Conservation (phyloP, 2,329 filamentous ascomycete species). For the Hirsutella minnesotensis region DNA sequence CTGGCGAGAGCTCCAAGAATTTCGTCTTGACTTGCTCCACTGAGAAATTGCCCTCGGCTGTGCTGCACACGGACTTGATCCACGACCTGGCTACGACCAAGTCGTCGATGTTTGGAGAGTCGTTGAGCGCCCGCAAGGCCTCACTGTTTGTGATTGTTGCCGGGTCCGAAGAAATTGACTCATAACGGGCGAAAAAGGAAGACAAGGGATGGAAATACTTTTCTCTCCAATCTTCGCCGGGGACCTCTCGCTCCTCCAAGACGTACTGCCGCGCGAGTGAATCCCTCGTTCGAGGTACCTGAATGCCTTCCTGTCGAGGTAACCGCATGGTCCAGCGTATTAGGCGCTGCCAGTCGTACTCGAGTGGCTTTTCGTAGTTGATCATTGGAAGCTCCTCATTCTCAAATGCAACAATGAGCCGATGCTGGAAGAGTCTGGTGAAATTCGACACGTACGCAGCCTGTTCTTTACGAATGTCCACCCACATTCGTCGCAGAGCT, state of each 20-base stretch:
- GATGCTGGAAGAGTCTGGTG: conserved; percentile 51
- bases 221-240: conserved; percentile 37
- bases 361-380: conserved; percentile 48
- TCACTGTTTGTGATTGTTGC: conserved; percentile 21
- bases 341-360: conserved; percentile 57
- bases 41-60: conserved; percentile 35
- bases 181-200: conserved; percentile 45
- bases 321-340: conserved; percentile 55
- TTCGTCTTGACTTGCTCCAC: conserved; percentile 35
- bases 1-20: conserved; percentile 35
- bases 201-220: conserved; percentile 42
- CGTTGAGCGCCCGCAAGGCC: conserved; percentile 3
- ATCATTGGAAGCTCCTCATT: conserved; percentile 47
- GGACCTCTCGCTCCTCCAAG: conserved; percentile 22
- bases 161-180: conserved; percentile 38
- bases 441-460: conserved; percentile 39
- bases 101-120: conserved; percentile 8
- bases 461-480: conserved; percentile 35
- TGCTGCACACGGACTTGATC: conserved; percentile 47
- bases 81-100: conserved; percentile 41
- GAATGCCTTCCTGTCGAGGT: conserved; percentile 29
- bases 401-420: conserved; percentile 56
- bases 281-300: conserved; percentile 34
- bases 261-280: conserved; percentile 31
- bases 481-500: conserved; percentile 44